Base-by-base conservation (phyloP, 768 basidiomycete species). In the Boletus bicolor region DNA sequence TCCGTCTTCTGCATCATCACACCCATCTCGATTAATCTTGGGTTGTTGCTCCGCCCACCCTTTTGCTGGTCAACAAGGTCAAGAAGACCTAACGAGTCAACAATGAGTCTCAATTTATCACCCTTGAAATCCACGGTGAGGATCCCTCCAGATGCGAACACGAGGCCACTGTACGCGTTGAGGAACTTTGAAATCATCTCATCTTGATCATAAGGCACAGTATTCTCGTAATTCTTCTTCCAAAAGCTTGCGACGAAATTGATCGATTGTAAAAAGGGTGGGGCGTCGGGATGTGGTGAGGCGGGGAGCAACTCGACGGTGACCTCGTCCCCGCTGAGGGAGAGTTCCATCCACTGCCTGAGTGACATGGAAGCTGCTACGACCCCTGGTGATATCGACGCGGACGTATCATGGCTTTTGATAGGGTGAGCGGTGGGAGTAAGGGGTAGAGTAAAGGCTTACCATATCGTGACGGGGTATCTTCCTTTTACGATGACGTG, bases 1-100 rank as follows among this genome's bases (percentile, higher is more conserved):
- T 97, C 94, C n/a, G 93, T 96, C 71, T 89, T 89, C 55, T 89
- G 86, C 82, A 95, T 93, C 44, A 95, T 57, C 32, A 98, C 81
- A 17, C 94, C 95, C 57, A 83, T 82, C 44, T 71, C 69, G 15
- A 69, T 60, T 44, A 74, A 55, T 32, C 70, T 63, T 32, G 67
- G 62, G 34, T 68, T 69, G 21, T 8, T 57, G 42, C 65, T 71
- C 57, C 72, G 57, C 38, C 78, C 73, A 58, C 79, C 71, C 56
- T 80, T 70, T 73, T 87, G 86, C 56, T 80, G 81, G 19, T 85
- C 78, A 24, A 85, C 75, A 41, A 89, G 76, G 44, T 89, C 91
- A 48, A 87, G 64, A 7, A 79, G 69, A 10, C 77, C 76, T 32
- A 93, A 56, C 14, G 81, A 77, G 57, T 81, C 85, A 54, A 98